Conservation (phyloP, 331 rosid genomes). For the Erythrophleum ivorense region DNA sequence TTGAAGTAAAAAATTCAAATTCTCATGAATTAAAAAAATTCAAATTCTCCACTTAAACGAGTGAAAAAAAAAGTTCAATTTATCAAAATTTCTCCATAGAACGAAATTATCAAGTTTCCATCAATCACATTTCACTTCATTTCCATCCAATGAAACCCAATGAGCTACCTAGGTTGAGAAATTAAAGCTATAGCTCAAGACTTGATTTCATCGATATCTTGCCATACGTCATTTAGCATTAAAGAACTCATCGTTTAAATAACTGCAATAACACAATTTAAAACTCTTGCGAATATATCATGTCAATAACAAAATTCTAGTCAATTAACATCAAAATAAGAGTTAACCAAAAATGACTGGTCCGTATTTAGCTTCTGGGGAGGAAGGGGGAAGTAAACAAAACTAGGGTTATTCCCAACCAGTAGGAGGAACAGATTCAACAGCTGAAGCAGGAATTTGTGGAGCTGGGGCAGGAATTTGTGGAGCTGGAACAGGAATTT, state of each 20-base stretch:
- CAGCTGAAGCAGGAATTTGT: constrained; percentile 18
- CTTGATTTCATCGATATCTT: neutral
- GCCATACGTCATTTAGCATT: neutral
- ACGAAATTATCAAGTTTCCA: neutral
- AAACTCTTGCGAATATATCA: constrained; percentile 1
- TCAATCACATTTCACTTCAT: neutral
- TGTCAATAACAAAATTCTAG: constrained; percentile 20
- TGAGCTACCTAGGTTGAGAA: neutral
- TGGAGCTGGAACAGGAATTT: constrained; percentile 5
- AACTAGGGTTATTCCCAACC: constrained; percentile 49
- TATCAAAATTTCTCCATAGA: neutral
- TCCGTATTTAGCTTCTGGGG: constrained; percentile 4
- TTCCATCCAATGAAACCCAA: neutral
- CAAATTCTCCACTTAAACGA: neutral
- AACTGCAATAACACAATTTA: neutral
- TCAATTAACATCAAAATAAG: constrained; percentile 13
- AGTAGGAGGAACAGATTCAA: constrained; percentile 21
- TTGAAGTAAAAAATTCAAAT: too few relatives aligned
- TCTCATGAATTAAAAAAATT: too few relatives aligned
- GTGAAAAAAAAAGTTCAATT: neutral
- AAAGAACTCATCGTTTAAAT: neutral
- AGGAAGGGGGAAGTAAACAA: neutral
- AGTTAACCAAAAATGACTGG: neutral
- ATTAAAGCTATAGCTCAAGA: neutral
- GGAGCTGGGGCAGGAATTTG: constrained; percentile 45